Evolutionary conservation across 2,329 filamentous ascomycete species (phyloP).

Genomic region (Aspergillus melleus): DNA sequence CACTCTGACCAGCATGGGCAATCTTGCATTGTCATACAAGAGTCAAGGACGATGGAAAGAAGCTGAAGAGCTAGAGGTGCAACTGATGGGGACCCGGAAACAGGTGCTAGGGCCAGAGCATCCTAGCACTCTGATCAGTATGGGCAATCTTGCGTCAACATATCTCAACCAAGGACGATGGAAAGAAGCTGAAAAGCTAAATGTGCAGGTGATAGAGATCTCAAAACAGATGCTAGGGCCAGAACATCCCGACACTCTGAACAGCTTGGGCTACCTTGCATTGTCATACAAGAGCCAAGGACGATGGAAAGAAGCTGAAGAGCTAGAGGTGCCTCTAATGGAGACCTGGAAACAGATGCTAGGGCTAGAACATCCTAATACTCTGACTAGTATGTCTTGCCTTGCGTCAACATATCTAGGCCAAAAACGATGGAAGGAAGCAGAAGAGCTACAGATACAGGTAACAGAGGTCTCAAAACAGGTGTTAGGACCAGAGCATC

Average conservation of each 20-base stretch:
- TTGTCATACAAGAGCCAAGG: background rate
- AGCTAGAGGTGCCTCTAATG: no score
- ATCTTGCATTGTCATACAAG: background rate
- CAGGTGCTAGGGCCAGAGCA: conserved; percentile 14
- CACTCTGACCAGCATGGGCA: conserved; percentile 7
- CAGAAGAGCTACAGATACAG: conserved; percentile 17
- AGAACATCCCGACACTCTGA: conserved; percentile 8
- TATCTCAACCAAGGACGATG: conserved; percentile 1
- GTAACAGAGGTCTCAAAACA: conserved; percentile 18
- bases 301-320: background rate
- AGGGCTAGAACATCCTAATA: no score
- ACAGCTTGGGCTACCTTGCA: conserved; percentile 6
- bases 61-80: conserved; percentile 16
- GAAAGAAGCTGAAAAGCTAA: conserved; percentile 19
- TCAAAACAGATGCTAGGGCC: conserved; percentile 16
- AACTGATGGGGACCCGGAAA: conserved; percentile 18
- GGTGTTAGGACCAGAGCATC: conserved; percentile 15
- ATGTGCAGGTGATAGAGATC: conserved; percentile 18
- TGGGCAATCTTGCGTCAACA: conserved; percentile 1
- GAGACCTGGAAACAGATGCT: no score
- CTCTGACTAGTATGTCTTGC: no score
- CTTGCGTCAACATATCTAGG: no score
- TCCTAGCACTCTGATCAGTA: conserved; percentile 7
- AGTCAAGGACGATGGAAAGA: conserved; percentile 11
- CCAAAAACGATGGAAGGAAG: conserved; percentile 13